Evolutionary conservation across 169 alveolate genomes (phyloP), one percentile per base, ranked within the genome.

Genomic region (Plasmodium reichenowi): DNA sequence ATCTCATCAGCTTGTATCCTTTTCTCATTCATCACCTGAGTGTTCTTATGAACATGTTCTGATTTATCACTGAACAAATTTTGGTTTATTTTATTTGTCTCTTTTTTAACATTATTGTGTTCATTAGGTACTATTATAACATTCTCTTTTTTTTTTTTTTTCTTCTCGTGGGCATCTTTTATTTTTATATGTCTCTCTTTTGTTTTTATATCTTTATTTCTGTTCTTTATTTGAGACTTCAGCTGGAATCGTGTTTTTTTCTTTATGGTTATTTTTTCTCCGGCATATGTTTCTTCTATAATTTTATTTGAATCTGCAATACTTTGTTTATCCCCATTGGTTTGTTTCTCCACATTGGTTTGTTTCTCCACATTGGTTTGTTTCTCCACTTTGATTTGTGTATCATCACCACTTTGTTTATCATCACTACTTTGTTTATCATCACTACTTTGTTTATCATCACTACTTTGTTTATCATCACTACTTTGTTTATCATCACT

Each of bases 1-100:
- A 80, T 80, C 13, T 60, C 70, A 22, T 80, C 83, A 3, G 58
- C 90, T 24, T 6, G 47, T 38, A 38, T 38, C 9, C 47, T 38
- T 38, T 38, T 38, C 47, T 38, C 47, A 38, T 38, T 38, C 47
- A 38, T 38, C 2, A 6, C 9, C 10, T 60, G n/a, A 26, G n/a
- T 70, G n/a, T 68, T 38, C 50, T 24, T 76, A 43, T 7, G 13
- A 20, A 52, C 50, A 54, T 67, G 9, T 50, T 58, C 45, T 26
- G 50, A 15, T 26, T 13, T 22, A 12, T 38, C 60, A 12, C 20
- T 64, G 5, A 64, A 64, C 20, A 9, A 7, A 9, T 64, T 26
- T 24, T 7, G 24, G 22, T 64, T 26, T 29, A 12, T 48, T 29
- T 64, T 12, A 22, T 24, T 12, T 10, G 26, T 47, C 58, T 45